Base-by-base conservation (phyloP, 169 alveolate species). In the Plasmodium ovale region DNA sequence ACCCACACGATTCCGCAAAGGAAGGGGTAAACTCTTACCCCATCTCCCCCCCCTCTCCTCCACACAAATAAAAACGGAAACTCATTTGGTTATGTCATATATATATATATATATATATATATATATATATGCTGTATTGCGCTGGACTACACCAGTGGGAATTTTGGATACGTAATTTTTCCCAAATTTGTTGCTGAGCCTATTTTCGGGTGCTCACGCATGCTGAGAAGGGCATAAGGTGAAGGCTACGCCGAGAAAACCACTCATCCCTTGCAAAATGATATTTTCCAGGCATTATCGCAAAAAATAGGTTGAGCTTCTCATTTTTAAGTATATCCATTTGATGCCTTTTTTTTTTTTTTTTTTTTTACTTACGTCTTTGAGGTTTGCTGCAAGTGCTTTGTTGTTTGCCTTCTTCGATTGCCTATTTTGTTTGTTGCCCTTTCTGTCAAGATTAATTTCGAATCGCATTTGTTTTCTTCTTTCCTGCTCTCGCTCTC, bases 401-500 rank as follows among this genome's bases (percentile, higher is more conserved):
- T 82, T 82, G 31, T 82, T 82, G 29, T 53, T 65, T 12, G 31
- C 49, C 44, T 65, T 82, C 56, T 42, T 82, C 19, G n/a, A 16
- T 14, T 49, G 69, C 42, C 35, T 49, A 69, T 58, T 82, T 65
- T 82, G 67, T 25, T 82, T 82, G 62, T 82, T 54, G n/a, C 82
- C 56, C 58, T 82, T 82, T 29, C 82, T 56, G 59, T 82, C 90
- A 23, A 82, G 39, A 59, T 82, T 82, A 65, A 82, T 82, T 82
- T 82, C 90, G 42, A 82, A 82, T 27, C 90, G 31, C 90, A 82
- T 82, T 82, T 82, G 84, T n/a, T 82, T 82, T 54, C 90, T 51
- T 39, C 90, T 35, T 39, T 82, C 90, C 59, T 82, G 79, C 29
- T 82, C 90, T 16, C 90, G 37, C 33, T 82, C 90, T 56, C 90